Percentiles rank a stretch among this genome's conserved stretches.
Evolutionary conservation across 805 yeast species (phyloP).

Genomic region (Starmerella stellata): DNA sequence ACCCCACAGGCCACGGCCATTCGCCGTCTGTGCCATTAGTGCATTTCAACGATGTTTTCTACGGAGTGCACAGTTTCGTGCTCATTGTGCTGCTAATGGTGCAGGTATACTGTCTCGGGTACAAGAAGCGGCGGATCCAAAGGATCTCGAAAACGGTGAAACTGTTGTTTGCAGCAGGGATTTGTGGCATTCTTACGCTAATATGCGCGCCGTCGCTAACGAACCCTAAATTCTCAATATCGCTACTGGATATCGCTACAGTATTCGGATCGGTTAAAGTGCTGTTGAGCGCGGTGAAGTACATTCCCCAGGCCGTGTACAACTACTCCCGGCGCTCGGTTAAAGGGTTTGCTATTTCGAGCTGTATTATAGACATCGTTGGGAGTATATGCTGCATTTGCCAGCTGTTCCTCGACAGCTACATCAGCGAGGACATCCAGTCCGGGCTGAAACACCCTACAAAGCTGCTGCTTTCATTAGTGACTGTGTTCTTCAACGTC

Average conservation of each 20-base stretch:
- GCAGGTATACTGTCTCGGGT: slow-evolving; percentile 26
- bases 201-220: not conserved
- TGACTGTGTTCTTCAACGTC: slow-evolving; percentile 21
- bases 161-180: slow-evolving; percentile 12
- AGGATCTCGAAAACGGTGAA: slow-evolving; percentile 19
- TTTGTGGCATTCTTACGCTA: slow-evolving; percentile 9
- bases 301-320: slow-evolving; percentile 32
- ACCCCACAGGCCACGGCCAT: slow-evolving; percentile 4
- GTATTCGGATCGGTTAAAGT: slow-evolving; percentile 31
- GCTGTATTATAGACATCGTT: slow-evolving; percentile 27
- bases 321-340: slow-evolving; percentile 29
- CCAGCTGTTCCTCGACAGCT: slow-evolving; percentile 29
- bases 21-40: slow-evolving; percentile 25
- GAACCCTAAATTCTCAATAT: slow-evolving; percentile 16
- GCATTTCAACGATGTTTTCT: slow-evolving; percentile 29
- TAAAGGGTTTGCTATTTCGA: slow-evolving; percentile 29
- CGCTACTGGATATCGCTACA: slow-evolving; percentile 26
- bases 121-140: slow-evolving; percentile 21
- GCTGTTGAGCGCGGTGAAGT: slow-evolving; percentile 29
- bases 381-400: slow-evolving; percentile 28
- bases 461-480: slow-evolving; percentile 28
- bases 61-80: slow-evolving; percentile 29
- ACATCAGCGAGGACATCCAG: slow-evolving; percentile 20
- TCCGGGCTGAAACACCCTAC: slow-evolving; percentile 28
- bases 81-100: slow-evolving; percentile 23